phyloP scores from a whole-genome alignment of 495 filamentous ascomycete species.

The Podospora appendiculata region DNA sequence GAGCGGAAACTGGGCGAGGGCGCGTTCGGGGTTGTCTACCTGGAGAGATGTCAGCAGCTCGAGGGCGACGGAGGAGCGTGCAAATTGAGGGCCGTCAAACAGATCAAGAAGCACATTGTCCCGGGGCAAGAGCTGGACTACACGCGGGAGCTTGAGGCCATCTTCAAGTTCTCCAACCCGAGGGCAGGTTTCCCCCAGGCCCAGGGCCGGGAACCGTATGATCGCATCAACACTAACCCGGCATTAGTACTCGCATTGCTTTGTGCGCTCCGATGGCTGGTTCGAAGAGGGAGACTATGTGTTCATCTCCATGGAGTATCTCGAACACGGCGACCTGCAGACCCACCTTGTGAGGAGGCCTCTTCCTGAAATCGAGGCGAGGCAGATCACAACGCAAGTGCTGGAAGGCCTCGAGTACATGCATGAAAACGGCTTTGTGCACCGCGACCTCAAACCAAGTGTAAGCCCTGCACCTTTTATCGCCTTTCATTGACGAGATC shows the following conservation, averaged over 20 bases:
- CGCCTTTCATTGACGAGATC: too few species aligned
- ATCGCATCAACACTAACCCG: not conserved
- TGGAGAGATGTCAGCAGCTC: slow-evolving; percentile 1
- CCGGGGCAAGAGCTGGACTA: slow-evolving; percentile 5
- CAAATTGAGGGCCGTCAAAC: slow-evolving; percentile 6
- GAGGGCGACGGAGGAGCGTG: not conserved
- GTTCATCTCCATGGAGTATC: slow-evolving; percentile 38
- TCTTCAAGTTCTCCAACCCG: slow-evolving; percentile 11
- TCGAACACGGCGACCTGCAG: slow-evolving; percentile 23
- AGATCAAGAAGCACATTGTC: slow-evolving; percentile 6
- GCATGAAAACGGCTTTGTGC: slow-evolving; percentile 41
- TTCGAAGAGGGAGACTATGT: slow-evolving; percentile 22
- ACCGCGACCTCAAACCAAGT: slow-evolving; percentile 44
- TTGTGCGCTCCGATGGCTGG: slow-evolving; percentile 34
- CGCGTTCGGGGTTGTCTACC: slow-evolving; percentile 8
- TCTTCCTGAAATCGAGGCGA: slow-evolving; percentile 27
- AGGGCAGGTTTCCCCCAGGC: not conserved
- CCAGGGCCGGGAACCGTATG: too few species aligned
- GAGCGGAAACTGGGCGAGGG: slow-evolving; percentile 2
- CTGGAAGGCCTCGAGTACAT: slow-evolving; percentile 38
- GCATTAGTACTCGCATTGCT: slow-evolving; percentile 12
- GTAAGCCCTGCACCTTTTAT: too few species aligned
- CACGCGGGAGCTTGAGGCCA: slow-evolving; percentile 7
- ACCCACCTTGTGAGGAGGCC: slow-evolving; percentile 5
- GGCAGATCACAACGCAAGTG: slow-evolving; percentile 31